Conservation (phyloP, 495 filamentous ascomycete species). For the Neurospora sp. region DNA sequence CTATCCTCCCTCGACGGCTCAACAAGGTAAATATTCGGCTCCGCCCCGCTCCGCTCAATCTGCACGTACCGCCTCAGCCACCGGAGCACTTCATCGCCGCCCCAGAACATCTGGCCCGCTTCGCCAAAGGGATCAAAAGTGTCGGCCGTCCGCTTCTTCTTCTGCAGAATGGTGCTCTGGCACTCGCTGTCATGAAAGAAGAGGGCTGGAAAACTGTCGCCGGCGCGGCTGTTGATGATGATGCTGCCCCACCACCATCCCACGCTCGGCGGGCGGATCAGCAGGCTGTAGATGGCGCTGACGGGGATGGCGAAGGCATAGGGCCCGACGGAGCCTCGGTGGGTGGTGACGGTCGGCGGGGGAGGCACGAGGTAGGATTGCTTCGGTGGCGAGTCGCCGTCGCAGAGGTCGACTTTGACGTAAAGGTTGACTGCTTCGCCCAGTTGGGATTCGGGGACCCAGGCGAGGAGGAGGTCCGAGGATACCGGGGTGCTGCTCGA, state of each 20-base stretch:
- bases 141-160: slow-evolving; percentile 71
- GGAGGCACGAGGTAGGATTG: slow-evolving; percentile 87
- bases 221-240: slow-evolving; percentile 80
- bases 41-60: slow-evolving; percentile 71
- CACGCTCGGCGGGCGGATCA: slow-evolving; percentile 83
- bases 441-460: slow-evolving; percentile 85
- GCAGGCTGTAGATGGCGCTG: slow-evolving; percentile 76
- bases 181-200: slow-evolving; percentile 98
- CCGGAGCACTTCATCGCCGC: slow-evolving; percentile 86
- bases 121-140: slow-evolving; percentile 86
- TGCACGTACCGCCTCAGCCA: slow-evolving; percentile 79
- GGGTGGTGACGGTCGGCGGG: slow-evolving; percentile 70
- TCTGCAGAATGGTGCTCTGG: slow-evolving; percentile 87
- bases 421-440: slow-evolving; percentile 81
- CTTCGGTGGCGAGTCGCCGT: slow-evolving; percentile 66
- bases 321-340: slow-evolving; percentile 58
- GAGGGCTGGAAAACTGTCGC: slow-evolving; percentile 85
- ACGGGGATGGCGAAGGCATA: slow-evolving; percentile 92
- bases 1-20: slow-evolving; percentile 80
- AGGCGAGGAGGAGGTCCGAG: slow-evolving; percentile 75
- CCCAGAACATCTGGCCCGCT: slow-evolving; percentile 85
- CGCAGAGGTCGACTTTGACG: slow-evolving; percentile 85
- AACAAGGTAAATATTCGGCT: slow-evolving; percentile 81
- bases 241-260: slow-evolving; percentile 98
- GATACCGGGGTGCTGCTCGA: slow-evolving; percentile 27